Percentiles rank a stretch among this genome's conserved stretches.
Evolutionary conservation across 2,329 filamentous ascomycete species (phyloP).

Genomic region (Nothopassalora personata): DNA sequence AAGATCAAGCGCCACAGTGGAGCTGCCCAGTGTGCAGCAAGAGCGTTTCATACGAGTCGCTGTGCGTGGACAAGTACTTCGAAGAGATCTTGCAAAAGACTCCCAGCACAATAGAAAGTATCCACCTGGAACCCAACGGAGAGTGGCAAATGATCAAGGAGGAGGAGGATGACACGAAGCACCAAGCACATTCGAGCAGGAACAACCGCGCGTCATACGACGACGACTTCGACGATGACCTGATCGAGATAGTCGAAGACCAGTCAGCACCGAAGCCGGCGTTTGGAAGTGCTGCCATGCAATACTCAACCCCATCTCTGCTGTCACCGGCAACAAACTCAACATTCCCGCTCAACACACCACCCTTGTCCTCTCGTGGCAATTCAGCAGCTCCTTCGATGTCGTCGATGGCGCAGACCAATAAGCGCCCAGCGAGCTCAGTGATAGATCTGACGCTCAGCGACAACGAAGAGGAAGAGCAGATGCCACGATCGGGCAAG

Average conservation of each 20-base stretch:
- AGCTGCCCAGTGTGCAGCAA: conserved; percentile 92
- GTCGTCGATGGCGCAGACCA: conserved; percentile 31
- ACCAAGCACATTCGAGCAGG: conserved; percentile 35
- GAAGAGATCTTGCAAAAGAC: conserved; percentile 78
- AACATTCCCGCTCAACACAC: conserved; percentile 37
- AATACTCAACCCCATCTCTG: conserved; percentile 19
- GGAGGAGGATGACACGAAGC: conserved; percentile 37
- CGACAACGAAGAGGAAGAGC: conserved; percentile 40
- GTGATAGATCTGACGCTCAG: conserved; percentile 47
- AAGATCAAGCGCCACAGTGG: conserved; percentile 96
- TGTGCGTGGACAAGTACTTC: conserved; percentile 89
- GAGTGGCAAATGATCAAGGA: conserved; percentile 58
- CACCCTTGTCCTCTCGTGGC: conserved; percentile 44
- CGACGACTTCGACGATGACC: conserved; percentile 40
- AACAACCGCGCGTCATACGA: conserved; percentile 30
- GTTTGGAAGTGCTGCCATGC: conserved; percentile 31
- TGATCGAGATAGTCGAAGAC: conserved; percentile 41
- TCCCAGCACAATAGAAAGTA: conserved; percentile 66
- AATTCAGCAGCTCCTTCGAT: conserved; percentile 31
- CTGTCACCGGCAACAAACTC: conserved; percentile 25
- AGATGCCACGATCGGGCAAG: conserved; percentile 29
- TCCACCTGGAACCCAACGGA: conserved; percentile 84
- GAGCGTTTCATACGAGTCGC: conserved; percentile 67
- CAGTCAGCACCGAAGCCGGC: conserved; percentile 27
- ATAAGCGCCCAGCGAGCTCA: conserved; percentile 42